Evolutionary conservation across 2,329 filamentous ascomycete species (phyloP).

Genomic region (Calonectria naviculata): DNA sequence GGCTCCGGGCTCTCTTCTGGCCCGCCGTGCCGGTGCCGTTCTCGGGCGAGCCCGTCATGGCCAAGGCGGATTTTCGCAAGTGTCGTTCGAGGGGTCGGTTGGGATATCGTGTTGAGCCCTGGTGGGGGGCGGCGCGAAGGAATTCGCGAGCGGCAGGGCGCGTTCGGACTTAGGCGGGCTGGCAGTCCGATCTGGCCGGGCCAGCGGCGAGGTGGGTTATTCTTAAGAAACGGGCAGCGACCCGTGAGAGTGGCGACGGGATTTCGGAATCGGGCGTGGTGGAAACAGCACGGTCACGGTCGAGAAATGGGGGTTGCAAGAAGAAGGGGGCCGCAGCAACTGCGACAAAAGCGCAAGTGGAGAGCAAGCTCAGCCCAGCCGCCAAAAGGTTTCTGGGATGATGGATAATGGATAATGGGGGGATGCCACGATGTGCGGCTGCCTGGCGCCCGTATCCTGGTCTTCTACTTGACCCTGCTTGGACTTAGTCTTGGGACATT

Average conservation of each 20-base stretch:
- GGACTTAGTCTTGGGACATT: background rate
- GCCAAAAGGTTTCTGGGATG: conserved; percentile 12
- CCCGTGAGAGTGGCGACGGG: background rate
- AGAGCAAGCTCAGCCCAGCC: conserved; percentile 21
- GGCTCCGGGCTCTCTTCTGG: conserved; percentile 40
- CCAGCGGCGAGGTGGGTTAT: background rate
- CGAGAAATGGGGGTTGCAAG: conserved; percentile 1
- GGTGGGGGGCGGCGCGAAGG: conserved; percentile 23
- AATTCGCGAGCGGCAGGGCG: conserved; percentile 19
- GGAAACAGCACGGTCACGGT: background rate
- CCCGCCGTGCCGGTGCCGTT: conserved; percentile 47
- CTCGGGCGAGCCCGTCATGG: conserved; percentile 52
- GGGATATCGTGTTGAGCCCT: conserved; percentile 1
- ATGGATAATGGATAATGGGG: conserved; percentile 5
- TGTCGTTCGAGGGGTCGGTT: conserved; percentile 9
- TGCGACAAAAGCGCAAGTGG: conserved; percentile 23
- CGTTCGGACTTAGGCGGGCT: background rate
- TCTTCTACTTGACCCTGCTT: background rate
- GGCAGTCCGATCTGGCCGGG: conserved; percentile 27
- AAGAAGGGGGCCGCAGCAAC: conserved; percentile 2
- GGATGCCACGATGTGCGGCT: conserved; percentile 37
- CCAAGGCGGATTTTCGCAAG: conserved; percentile 7
- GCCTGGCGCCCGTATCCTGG: conserved; percentile 30
- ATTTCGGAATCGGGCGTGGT: background rate
- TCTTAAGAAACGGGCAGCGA: background rate